phyloP scores from a whole-genome alignment of 2,329 filamentous ascomycete species.

The Ambrosiella cleistominuta region DNA sequence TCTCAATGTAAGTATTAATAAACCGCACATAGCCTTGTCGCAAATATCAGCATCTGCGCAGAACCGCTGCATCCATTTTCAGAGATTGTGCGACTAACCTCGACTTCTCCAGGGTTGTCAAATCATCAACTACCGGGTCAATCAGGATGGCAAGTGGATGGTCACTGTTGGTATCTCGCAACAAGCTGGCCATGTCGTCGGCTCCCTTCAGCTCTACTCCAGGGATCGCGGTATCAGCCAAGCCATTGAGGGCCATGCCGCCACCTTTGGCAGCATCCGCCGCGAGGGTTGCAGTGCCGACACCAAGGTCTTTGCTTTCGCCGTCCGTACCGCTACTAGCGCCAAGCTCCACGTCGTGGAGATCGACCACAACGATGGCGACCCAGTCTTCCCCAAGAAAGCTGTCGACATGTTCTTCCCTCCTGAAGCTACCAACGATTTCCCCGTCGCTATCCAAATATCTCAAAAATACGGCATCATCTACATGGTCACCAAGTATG shows the following conservation, averaged over 20 bases:
- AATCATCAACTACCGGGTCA: slow-evolving; percentile 99
- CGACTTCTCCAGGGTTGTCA: slow-evolving; percentile 55
- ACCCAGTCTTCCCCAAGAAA: slow-evolving; percentile 85
- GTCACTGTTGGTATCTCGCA: slow-evolving; percentile 91
- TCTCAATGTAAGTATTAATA: slow-evolving; percentile 44
- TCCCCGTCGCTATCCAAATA: slow-evolving; percentile 94
- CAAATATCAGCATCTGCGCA: not conserved
- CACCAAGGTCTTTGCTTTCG: slow-evolving; percentile 93
- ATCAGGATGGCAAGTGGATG: slow-evolving; percentile 94
- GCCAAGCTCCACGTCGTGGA: slow-evolving; percentile 89
- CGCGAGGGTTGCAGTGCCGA: slow-evolving; percentile 78
- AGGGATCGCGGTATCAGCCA: slow-evolving; percentile 93
- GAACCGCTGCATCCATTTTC: not conserved
- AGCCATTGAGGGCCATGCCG: slow-evolving; percentile 91
- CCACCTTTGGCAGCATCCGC: slow-evolving; percentile 76
- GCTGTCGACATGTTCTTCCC: slow-evolving; percentile 97
- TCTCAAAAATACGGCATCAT: slow-evolving; percentile 93
- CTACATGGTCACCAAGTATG: slow-evolving; percentile 96
- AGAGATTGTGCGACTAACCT: not conserved
- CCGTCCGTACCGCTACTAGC: slow-evolving; percentile 72
- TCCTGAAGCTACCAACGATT: slow-evolving; percentile 85
- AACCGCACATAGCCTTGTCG: not conserved
- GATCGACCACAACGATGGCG: slow-evolving; percentile 80
- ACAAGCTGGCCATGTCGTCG: slow-evolving; percentile 81
- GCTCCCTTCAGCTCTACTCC: slow-evolving; percentile 94